A percentile compares a stretch with the other conserved stretches of the same genome.
These are phyloP conservation scores for Pseudogymnoascus sp. DNA, from an alignment of 2,329 filamentous ascomycete genomes.

Conservation along the genomic window DNA sequence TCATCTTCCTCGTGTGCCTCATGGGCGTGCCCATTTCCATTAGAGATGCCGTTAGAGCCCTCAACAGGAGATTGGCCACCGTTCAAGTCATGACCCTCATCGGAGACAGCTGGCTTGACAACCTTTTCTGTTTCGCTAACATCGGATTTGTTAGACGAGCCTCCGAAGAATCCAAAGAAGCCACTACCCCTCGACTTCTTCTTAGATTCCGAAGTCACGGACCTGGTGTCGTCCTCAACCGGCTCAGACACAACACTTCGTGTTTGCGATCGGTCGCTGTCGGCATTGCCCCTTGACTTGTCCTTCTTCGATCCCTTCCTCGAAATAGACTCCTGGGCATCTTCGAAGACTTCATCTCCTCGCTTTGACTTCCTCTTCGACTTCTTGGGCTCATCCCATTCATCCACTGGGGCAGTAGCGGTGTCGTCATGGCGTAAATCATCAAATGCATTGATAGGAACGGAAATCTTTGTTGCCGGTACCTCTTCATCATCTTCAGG, in stretches of 20 bases:
- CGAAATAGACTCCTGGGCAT: slow-evolving; percentile 33
- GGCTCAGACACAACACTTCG: background rate
- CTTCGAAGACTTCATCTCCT: slow-evolving; percentile 29
- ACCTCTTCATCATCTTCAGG: background rate
- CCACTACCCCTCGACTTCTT: slow-evolving; percentile 31
- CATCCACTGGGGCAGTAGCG: slow-evolving; percentile 19
- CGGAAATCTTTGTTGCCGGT: slow-evolving; percentile 25
- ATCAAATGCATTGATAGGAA: slow-evolving; percentile 25
- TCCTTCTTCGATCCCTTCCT: slow-evolving; percentile 3
- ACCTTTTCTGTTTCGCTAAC: background rate
- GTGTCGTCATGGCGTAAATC: slow-evolving; percentile 24
- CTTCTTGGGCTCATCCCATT: slow-evolving; percentile 31
- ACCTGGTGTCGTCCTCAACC: slow-evolving; percentile 33
- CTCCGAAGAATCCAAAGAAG: slow-evolving; percentile 34
- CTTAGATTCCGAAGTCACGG: slow-evolving; percentile 38
- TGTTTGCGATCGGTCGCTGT: slow-evolving; percentile 13
- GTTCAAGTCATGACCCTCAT: background rate
- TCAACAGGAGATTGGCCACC: background rate
- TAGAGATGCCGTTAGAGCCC: slow-evolving; percentile 15
- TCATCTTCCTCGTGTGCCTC: slow-evolving; percentile 18
- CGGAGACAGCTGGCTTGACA: background rate
- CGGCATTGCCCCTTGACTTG: slow-evolving; percentile 28
- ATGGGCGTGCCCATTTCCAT: slow-evolving; percentile 23
- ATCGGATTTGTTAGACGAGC: slow-evolving; percentile 35
- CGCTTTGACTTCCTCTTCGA: slow-evolving; percentile 31